Percentiles rank a stretch among this genome's conserved stretches.
phyloP scores from a whole-genome alignment of 495 filamentous ascomycete genomes.

The Aspergillus affinis region DNA sequence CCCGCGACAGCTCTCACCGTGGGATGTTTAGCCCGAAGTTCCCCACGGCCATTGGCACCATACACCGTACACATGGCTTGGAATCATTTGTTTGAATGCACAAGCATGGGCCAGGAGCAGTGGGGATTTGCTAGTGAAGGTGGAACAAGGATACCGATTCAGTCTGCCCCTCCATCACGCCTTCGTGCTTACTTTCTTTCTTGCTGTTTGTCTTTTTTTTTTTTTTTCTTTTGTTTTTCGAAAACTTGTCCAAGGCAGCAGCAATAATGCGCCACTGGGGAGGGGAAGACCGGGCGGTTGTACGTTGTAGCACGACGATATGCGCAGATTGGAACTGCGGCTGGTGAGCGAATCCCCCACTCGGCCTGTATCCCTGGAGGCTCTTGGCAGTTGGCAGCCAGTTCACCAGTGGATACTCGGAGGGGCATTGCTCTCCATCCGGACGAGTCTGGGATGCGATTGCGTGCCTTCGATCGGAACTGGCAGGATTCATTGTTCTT shows the following conservation, averaged over 20 bases:
- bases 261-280: not conserved
- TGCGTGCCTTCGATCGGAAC: conserved; percentile 1
- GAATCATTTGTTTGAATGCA: conserved; percentile 5
- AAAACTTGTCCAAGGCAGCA: not conserved
- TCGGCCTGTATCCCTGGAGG: conserved; percentile 6
- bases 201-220: too few relatives aligned
- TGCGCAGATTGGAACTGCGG: conserved; percentile 1
- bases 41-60: not conserved
- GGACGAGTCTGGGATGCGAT: not conserved
- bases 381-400: conserved; percentile 17
- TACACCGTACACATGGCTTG: conserved; percentile 7
- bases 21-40: not conserved
- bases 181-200: not conserved
- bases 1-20: not conserved
- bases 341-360: conserved; percentile 13
- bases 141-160: not conserved
- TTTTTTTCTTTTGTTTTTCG: too few relatives aligned
- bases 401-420: conserved; percentile 13
- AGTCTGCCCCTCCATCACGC: not conserved
- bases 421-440: conserved; percentile 1
- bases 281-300: too few relatives aligned
- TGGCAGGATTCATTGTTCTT: not conserved
- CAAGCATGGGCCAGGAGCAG: not conserved
- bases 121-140: not conserved
- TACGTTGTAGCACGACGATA: not conserved